Percentiles rank a stretch among this genome's conserved stretches.
phyloP scores from a whole-genome alignment of 169 alveolate genomes.

The Plasmodium gallinaceum region DNA sequence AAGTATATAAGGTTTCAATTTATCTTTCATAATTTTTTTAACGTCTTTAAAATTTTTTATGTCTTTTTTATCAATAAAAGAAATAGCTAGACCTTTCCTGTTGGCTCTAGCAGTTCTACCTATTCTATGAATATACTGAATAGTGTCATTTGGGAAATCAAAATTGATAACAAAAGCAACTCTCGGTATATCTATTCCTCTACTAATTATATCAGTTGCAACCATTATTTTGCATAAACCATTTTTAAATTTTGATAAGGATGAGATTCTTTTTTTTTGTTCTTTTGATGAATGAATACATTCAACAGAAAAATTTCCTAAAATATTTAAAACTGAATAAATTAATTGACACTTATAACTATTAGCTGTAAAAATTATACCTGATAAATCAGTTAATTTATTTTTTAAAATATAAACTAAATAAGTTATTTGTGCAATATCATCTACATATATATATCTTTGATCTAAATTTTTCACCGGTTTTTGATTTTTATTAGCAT shows the following conservation, averaged over 20 bases:
- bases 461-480: constrained; percentile 60
- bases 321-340: constrained; percentile 91
- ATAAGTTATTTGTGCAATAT: constrained; percentile 50
- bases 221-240: constrained; percentile 90
- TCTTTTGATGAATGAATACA: constrained; percentile 96
- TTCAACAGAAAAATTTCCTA: constrained; percentile 93
- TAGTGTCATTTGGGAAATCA: constrained; percentile 94
- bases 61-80: constrained; percentile 93
- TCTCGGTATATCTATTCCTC: constrained; percentile 99
- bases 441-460: constrained; percentile 43
- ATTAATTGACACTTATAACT: constrained; percentile 91
- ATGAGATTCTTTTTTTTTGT: constrained; percentile 94
- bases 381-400: constrained; percentile 60
- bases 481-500: constrained; percentile 51
- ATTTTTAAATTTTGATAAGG: constrained; percentile 95
- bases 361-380: constrained; percentile 96
- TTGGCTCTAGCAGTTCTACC: constrained; percentile 99
- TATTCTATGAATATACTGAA: constrained; percentile 96
- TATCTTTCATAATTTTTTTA: constrained; percentile 82
- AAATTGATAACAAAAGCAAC: constrained; percentile 95
- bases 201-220: constrained; percentile 97
- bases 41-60: constrained; percentile 87
- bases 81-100: constrained; percentile 94
- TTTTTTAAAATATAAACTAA: constrained; percentile 46
- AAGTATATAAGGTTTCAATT: constrained; percentile 84